phyloP scores from a whole-genome alignment of 139 green algal genomes.

The Micromonas commoda region DNA sequence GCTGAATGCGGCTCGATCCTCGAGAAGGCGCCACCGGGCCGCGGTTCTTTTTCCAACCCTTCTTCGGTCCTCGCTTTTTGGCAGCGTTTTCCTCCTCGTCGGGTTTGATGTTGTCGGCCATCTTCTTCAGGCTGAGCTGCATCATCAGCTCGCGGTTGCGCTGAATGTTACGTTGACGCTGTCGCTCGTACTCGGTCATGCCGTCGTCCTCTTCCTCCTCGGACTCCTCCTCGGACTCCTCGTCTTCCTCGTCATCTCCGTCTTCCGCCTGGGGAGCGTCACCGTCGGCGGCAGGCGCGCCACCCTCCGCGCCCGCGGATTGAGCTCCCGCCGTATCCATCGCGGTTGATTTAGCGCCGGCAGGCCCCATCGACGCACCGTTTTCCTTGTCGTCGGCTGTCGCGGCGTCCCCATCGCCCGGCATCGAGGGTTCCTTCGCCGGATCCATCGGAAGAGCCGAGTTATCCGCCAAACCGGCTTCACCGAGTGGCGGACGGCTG shows the following conservation, averaged over 20 bases:
- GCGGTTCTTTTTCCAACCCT: neutral
- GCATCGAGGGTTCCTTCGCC: too few species aligned
- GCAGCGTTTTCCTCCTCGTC: neutral
- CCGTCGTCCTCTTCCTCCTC: neutral
- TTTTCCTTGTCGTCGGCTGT: too few species aligned
- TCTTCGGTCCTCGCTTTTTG: neutral
- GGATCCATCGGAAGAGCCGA: too few species aligned
- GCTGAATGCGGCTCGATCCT: neutral
- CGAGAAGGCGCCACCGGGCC: neutral
- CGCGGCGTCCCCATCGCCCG: too few species aligned
- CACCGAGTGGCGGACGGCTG: too few species aligned
- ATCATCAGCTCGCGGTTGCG: constrained; percentile 18
- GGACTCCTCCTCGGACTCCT: neutral
- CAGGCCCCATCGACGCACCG: too few species aligned
- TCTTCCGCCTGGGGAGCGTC: too few species aligned
- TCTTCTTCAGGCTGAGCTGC: neutral
- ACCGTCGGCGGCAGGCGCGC: too few species aligned
- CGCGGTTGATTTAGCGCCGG: too few species aligned
- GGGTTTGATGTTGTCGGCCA: neutral
- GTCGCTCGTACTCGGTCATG: constrained; percentile 13
- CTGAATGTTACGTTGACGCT: neutral
- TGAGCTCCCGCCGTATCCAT: too few species aligned
- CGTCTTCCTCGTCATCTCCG: neutral
- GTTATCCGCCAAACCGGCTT: too few species aligned
- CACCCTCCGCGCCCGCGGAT: too few species aligned